phyloP scores from a whole-genome alignment of 78 protist species.

The Andalucia godoyi region DNA sequence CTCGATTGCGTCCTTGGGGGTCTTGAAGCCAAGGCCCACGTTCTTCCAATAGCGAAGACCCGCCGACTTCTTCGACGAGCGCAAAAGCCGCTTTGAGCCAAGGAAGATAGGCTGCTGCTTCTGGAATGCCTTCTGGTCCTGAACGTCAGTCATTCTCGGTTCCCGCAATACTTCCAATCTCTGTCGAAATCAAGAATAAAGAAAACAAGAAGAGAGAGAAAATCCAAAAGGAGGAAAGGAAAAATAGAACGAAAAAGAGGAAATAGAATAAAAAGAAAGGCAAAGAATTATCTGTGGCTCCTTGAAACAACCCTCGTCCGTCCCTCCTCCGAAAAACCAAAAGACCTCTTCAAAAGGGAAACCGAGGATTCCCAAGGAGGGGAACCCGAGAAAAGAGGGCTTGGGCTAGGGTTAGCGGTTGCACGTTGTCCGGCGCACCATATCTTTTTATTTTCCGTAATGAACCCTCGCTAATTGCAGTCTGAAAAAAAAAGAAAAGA shows the following conservation, averaged over 20 bases:
- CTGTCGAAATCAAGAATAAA: neutral
- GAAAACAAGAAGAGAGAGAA: neutral
- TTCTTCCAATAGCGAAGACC: constrained; percentile 56
- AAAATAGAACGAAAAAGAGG: neutral
- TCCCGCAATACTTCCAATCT: neutral
- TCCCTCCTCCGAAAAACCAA: no score
- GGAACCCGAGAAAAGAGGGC: no score
- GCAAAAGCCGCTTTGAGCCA: constrained; percentile 29
- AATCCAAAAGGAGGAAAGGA: neutral
- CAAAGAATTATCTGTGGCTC: neutral
- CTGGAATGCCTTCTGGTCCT: constrained; percentile 89
- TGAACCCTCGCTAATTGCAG: no score
- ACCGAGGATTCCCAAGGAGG: no score
- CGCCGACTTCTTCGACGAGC: constrained; percentile 1
- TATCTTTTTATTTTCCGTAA: no score
- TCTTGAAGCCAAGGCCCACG: constrained; percentile 97
- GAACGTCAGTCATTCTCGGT: constrained; percentile 1
- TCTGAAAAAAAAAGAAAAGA: no score
- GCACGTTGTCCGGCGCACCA: no score
- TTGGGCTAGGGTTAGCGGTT: no score
- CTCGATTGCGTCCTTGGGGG: constrained; percentile 88
- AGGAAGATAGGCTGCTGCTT: constrained; percentile 72
- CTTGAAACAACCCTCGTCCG: no score
- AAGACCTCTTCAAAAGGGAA: no score
- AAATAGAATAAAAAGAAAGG: neutral